A percentile compares a stretch with the other conserved stretches of the same genome.
Evolutionary conservation across 495 filamentous ascomycete species (phyloP).

Genomic region (Penicillium daleae): DNA sequence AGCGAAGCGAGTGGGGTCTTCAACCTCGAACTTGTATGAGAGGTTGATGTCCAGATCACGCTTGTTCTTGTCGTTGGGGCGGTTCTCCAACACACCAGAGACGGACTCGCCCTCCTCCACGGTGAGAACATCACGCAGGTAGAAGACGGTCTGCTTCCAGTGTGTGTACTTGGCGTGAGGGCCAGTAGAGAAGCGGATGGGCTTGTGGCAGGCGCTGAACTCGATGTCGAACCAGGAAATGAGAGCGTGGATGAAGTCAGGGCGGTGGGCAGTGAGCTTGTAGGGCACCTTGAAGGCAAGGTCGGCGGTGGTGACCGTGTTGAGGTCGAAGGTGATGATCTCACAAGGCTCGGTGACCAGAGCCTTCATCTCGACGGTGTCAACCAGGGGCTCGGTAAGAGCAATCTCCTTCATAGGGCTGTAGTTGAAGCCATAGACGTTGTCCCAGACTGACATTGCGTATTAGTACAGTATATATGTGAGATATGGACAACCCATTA

Average conservation of each 20-base stretch:
- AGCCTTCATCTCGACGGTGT: constrained; percentile 77
- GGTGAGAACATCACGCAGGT: constrained; percentile 80
- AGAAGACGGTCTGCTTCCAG: constrained; percentile 96
- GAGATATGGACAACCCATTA: background rate
- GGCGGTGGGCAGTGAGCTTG: constrained; percentile 70
- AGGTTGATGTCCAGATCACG: constrained; percentile 93
- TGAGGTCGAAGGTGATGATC: constrained; percentile 81
- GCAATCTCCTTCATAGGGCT: constrained; percentile 83
- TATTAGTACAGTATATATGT: background rate
- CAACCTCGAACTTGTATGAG: constrained; percentile 76
- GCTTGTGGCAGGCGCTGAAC: constrained; percentile 92
- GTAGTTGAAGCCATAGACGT: constrained; percentile 98
- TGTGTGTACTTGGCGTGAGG: constrained; percentile 91
- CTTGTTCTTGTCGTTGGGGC: constrained; percentile 90
- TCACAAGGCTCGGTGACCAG: constrained; percentile 78
- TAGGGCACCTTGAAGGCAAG: constrained; percentile 77
- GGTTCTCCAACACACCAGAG: constrained; percentile 72
- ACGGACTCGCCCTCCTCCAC: constrained; percentile 79
- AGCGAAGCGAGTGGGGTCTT: constrained; percentile 68
- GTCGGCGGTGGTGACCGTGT: constrained; percentile 73
- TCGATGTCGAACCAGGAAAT: constrained; percentile 99
- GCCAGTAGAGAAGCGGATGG: constrained; percentile 81
- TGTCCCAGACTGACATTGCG: constrained; percentile 79
- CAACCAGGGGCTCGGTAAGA: constrained; percentile 81
- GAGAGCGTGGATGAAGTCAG: constrained; percentile 91